These are phyloP conservation scores for Magnusiomyces fungicola DNA, from an alignment of 1,139 yeast genomes.

Conservation along the genomic window DNA sequence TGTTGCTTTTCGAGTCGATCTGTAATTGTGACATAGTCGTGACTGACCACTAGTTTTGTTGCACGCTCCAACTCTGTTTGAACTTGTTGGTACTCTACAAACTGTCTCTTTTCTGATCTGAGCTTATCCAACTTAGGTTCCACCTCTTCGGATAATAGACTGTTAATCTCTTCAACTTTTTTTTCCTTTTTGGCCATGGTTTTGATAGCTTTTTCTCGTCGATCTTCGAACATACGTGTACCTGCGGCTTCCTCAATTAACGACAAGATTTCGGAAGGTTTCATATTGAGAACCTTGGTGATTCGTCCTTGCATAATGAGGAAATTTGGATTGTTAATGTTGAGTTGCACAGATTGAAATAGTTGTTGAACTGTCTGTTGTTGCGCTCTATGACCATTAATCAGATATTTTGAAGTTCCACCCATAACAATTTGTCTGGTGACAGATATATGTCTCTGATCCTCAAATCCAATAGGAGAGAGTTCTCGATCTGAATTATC, in stretches of 20 bases:
- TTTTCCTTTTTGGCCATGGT: constrained; percentile 89
- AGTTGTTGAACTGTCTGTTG: constrained; percentile 86
- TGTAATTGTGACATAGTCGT: constrained; percentile 49
- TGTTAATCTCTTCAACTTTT: constrained; percentile 69
- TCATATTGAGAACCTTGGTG: constrained; percentile 95
- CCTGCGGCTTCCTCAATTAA: constrained; percentile 98
- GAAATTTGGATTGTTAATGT: constrained; percentile 94
- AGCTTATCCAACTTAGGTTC: constrained; percentile 85
- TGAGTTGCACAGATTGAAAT: constrained; percentile 90
- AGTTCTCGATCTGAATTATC: constrained; percentile 70
- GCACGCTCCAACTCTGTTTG: constrained; percentile 74
- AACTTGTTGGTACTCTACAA: constrained; percentile 78
- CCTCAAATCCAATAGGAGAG: constrained; percentile 85
- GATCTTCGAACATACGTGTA: constrained; percentile 88
- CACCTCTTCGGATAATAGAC: constrained; percentile 72
- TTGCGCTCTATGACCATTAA: constrained; percentile 95
- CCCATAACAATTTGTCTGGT: constrained; percentile 90
- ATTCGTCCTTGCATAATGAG: constrained; percentile 98
- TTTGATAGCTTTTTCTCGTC: constrained; percentile 85
- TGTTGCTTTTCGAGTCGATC: constrained; percentile 29
- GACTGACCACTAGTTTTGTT: constrained; percentile 67
- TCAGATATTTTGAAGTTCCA: constrained; percentile 84
- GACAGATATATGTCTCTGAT: constrained; percentile 72
- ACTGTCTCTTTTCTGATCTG: constrained; percentile 71
- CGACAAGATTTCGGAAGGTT: constrained; percentile 80